Base-by-base conservation (phyloP, 148 eudicot species). In the Chenopodium album region DNA sequence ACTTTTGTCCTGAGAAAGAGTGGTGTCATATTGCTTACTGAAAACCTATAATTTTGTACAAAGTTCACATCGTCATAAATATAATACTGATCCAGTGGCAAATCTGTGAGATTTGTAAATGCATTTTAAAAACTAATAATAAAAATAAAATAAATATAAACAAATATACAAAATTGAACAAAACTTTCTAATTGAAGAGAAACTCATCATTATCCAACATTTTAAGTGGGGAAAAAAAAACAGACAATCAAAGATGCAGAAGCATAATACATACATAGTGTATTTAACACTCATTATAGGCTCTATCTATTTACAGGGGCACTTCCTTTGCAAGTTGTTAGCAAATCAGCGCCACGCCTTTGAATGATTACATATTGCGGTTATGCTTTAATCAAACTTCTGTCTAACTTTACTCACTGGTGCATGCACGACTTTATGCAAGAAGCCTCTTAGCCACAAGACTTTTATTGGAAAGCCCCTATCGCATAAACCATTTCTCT, bases 231-330 rank as follows among this genome's bases (percentile, higher is more conserved):
- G 2, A 34, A 2, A 34, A 34, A 2, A 34, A 34, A 34, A 34
- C 2, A 2, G 3, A 34, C 0, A 34, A 34, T n/a, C 9, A 10
- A 6, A 66, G 29, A 70, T 14, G 19, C 13, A 31, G 48, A 10
- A 5, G 75, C 52, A 54, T 70, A 41, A 41, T 6, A 5, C 31
- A 28, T 72, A 72, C 23, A 72, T n/a, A 44, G 37, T 23, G 44
- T 44, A 6, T 72, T n/a, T 16, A 70, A 1, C 47, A 32, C 10
- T 50, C 54, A 37, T 46, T 26, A 48, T 22, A 46, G 65, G 75
- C 31, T n/a, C 77, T 62, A 77, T 8, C 23, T 47, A 77, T 70
- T 28, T 71, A 82, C 84, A 82, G 46, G 37, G 14, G 22, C 8
- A 31, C 23, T 78, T 47, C n/a, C 12, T 5, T 59, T 29, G 68